Evolutionary conservation across 108 stramenopile genomes (phyloP).

Genomic region (Cyclotella sp.): DNA sequence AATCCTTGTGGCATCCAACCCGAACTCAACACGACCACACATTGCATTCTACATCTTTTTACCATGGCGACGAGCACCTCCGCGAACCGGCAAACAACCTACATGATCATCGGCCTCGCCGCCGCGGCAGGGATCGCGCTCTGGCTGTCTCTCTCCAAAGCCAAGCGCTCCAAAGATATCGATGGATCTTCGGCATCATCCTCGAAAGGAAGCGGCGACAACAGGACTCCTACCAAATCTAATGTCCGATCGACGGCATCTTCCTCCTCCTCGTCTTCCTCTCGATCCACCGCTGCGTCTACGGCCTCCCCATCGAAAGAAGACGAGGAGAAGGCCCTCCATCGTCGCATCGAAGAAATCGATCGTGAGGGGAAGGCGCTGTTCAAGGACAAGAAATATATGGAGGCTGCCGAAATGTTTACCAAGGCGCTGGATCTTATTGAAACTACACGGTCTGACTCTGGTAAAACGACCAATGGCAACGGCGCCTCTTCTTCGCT

Average conservation of each 20-base stretch:
- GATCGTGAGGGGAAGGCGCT: slow-evolving; percentile 85
- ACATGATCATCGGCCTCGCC: slow-evolving; percentile 42
- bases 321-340: slow-evolving; percentile 51
- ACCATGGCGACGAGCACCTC: neutral
- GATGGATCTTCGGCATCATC: too few relatives aligned
- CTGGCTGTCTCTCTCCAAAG: slow-evolving; percentile 30
- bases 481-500: slow-evolving; percentile 30
- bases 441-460: slow-evolving; percentile 27
- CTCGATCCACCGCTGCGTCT: slow-evolving; percentile 16
- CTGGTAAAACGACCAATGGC: neutral
- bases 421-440: slow-evolving; percentile 84
- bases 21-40: too few relatives aligned
- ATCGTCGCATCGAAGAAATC: slow-evolving; percentile 82
- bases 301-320: slow-evolving; percentile 12
- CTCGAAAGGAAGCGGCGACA: slow-evolving; percentile 19
- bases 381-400: slow-evolving; percentile 81
- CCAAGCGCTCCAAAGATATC: slow-evolving; percentile 4
- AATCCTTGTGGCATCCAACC: too few relatives aligned
- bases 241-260: slow-evolving; percentile 26
- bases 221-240: slow-evolving; percentile 49
- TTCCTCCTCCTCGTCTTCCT: slow-evolving; percentile 14
- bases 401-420: slow-evolving; percentile 83
- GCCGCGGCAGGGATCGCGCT: slow-evolving; percentile 38
- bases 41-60: too few relatives aligned
- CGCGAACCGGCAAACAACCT: slow-evolving; percentile 12